Base-by-base conservation (phyloP, 2,329 filamentous ascomycete species). In the Ceratocystis alfenasii region DNA sequence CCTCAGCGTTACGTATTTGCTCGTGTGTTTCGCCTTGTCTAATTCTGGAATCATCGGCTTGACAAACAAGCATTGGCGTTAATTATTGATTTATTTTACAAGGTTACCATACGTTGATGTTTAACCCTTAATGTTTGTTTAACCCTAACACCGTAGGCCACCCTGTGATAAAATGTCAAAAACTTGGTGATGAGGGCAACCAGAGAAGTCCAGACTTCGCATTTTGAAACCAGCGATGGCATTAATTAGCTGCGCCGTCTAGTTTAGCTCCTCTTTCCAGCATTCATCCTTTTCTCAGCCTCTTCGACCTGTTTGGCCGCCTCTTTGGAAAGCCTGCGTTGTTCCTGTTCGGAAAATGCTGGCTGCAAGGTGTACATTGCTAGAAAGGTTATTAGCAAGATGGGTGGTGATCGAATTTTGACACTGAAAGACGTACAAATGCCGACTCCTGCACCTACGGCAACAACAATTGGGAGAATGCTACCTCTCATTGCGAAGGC, bases 331-430 rank as follows among this genome's bases (percentile, higher is more conserved):
- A 68, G 22, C 55, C 66, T 65, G 36, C 62, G 61, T 41, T 64
- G 61, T 45, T 68, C 62, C 36, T 63, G 55, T 8, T 66, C 64
- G 12, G 59, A 48, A 66, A 68, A 66, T 17, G 65, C 62, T 6
- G 67, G 67, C 45, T 66, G 67, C 25, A 68, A 63, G 4, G 67
- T 62, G 33, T 68, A 68, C 36, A 60, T 63, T 30, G 61, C 67
- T 68, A 48, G 36, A 33, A 45, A 17, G 44, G 25, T n/a, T 20
- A 20, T 62, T 57, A 62, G 41, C 30, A 41, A 12, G 3, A 41
- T 48, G 30, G 1, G 10, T 44, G 41, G 4, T 15, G 41, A 3
- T 20, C 4, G 6, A 15, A 36, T 10, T 45, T 7, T n/a, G 25
- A 8, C 7, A 22, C 22, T 62, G n/a, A 17, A 5, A 22, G 6